phyloP scores from a whole-genome alignment of 305 asterid species.

The Solanum hybrid region DNA sequence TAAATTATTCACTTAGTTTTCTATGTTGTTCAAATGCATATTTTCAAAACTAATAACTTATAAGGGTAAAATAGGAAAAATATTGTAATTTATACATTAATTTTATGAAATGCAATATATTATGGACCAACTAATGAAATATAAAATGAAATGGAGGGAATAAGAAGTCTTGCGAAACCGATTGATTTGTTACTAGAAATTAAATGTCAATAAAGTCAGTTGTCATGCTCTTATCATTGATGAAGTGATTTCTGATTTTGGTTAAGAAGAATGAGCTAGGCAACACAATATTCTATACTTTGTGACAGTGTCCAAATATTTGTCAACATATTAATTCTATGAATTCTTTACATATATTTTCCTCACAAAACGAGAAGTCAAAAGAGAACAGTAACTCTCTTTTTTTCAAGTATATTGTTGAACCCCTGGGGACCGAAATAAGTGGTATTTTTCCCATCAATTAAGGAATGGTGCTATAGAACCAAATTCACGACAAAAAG shows the following conservation, averaged over 20 bases:
- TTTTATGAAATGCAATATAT: too few species aligned
- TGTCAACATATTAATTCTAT: not conserved
- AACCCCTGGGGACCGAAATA: not conserved
- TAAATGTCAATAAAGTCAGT: not conserved
- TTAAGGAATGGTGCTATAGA: constrained; percentile 2
- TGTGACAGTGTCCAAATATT: not conserved
- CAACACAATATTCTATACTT: not conserved
- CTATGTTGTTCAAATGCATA: too few species aligned
- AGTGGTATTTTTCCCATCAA: not conserved
- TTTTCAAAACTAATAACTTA: too few species aligned
- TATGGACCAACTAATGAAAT: not conserved
- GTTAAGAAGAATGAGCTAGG: not conserved
- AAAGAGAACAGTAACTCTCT: not conserved
- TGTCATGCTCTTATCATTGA: not conserved
- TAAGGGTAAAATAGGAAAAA: too few species aligned
- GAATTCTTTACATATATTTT: not conserved
- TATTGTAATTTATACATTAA: too few species aligned
- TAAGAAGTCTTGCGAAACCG: not conserved
- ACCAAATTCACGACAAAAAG: not conserved
- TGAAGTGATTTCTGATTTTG: not conserved
- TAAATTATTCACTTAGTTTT: too few species aligned
- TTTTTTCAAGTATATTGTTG: not conserved
- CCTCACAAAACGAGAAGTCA: not conserved
- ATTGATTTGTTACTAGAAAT: not conserved
- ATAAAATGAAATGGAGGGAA: not conserved